phyloP scores from a whole-genome alignment of 352 stramenopile species.

The Phytopythium vexans region DNA sequence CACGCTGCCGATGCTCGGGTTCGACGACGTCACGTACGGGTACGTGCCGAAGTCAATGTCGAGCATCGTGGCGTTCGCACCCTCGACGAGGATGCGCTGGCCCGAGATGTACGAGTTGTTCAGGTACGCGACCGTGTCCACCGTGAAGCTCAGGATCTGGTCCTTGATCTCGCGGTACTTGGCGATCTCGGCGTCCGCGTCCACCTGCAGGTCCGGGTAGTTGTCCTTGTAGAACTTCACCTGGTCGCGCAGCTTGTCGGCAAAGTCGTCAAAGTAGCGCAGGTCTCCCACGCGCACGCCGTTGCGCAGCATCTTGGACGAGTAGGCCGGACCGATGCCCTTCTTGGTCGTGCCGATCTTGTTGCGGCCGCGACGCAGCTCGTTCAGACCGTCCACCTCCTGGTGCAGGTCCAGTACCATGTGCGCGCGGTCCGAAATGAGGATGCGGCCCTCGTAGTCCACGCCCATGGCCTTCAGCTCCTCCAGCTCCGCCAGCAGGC shows the following conservation, averaged over 20 bases:
- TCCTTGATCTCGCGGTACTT: conserved; percentile 82
- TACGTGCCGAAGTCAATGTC: conserved; percentile 99
- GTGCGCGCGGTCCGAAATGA: conserved; percentile 97
- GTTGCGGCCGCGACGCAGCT: conserved; percentile 88
- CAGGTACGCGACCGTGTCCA: conserved; percentile 96
- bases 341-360: conserved; percentile 99
- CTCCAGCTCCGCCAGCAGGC: conserved; percentile 95
- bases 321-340: conserved; percentile 97
- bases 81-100: conserved; percentile 98
- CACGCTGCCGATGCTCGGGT: conserved; percentile 96
- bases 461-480: conserved; percentile 88
- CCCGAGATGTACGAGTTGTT: conserved; percentile 95
- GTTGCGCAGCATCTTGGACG: conserved; percentile 98
- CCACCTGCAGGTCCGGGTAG: conserved; percentile 75
- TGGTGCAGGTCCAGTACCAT: conserved; percentile 99
- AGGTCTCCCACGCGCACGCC: conserved; percentile 97
- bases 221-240: conserved; percentile 91
- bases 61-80: conserved; percentile 99
- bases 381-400: conserved; percentile 84
- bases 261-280: conserved; percentile 85
- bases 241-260: conserved; percentile 90
- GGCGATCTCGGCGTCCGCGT: conserved; percentile 86
- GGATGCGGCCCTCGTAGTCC: conserved; percentile 91
- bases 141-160: conserved; percentile 84
- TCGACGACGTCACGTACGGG: conserved; percentile 99